A percentile compares a stretch with the other conserved stretches of the same genome.
Conservation (phyloP, 768 basidiomycete species). For the Leccinum disarticulatum region DNA sequence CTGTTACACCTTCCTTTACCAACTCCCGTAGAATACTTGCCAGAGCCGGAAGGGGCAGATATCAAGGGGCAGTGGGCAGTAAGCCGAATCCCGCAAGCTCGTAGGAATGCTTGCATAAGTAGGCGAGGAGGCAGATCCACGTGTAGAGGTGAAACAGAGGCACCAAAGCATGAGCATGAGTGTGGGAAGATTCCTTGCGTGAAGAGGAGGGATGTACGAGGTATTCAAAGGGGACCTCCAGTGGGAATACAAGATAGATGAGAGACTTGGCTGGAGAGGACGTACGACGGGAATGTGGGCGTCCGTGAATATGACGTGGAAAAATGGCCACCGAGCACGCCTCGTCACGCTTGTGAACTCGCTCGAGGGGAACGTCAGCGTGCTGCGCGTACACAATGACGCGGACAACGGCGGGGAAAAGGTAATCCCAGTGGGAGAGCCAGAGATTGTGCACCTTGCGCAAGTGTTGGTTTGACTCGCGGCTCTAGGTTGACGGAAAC, state of each 20-base stretch:
- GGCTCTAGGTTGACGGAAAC: slow-evolving; percentile 53
- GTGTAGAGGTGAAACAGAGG: too few species aligned
- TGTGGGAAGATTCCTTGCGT: too few species aligned
- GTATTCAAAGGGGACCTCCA: slow-evolving; percentile 49
- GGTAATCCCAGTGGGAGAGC: slow-evolving; percentile 36
- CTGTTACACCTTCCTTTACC: too few species aligned
- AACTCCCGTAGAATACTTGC: too few species aligned
- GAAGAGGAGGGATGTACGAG: slow-evolving; percentile 26
- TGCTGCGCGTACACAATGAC: slow-evolving; percentile 36
- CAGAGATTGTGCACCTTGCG: slow-evolving; percentile 36
- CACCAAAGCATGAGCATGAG: too few species aligned
- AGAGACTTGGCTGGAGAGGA: slow-evolving; percentile 70
- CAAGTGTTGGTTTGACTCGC: not conserved
- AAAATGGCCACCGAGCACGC: slow-evolving; percentile 47
- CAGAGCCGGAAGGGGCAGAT: too few species aligned
- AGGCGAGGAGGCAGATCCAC: too few species aligned
- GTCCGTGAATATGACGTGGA: slow-evolving; percentile 43
- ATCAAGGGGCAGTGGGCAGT: too few species aligned
- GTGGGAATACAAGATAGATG: slow-evolving; percentile 64
- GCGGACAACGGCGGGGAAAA: not conserved
- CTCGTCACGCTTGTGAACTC: slow-evolving; percentile 46
- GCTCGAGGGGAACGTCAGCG: slow-evolving; percentile 36
- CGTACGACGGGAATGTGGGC: slow-evolving; percentile 66
- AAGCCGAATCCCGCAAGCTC: too few species aligned
- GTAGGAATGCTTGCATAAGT: too few species aligned